Percentiles rank a stretch among this genome's conserved stretches.
Evolutionary conservation across 805 yeast species (phyloP).

Genomic region (Candida maris): DNA sequence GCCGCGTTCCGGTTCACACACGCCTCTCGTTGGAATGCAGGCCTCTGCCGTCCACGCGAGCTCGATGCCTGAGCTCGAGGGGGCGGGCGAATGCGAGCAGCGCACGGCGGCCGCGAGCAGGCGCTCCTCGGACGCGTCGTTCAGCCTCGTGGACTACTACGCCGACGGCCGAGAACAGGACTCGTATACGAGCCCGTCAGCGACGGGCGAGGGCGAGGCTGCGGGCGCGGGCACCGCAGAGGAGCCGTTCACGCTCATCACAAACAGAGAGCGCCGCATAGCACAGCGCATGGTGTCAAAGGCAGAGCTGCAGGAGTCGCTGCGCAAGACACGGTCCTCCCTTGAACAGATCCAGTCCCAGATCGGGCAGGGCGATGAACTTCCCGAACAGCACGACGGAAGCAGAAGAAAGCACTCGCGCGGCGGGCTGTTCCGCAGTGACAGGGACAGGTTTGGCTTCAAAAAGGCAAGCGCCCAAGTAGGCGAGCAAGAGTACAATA

Average conservation of each 20-base stretch:
- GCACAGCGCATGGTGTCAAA: not conserved
- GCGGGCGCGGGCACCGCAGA: slow-evolving; percentile 1
- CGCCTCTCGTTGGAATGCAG: no score
- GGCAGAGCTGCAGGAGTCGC: slow-evolving; percentile 12
- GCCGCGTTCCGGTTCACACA: no score
- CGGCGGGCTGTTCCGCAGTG: slow-evolving; percentile 22
- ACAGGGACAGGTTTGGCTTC: slow-evolving; percentile 83
- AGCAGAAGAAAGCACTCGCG: slow-evolving; percentile 4
- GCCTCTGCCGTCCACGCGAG: no score
- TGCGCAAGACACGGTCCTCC: slow-evolving; percentile 22
- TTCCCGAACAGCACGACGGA: not conserved
- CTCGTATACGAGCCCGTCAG: no score
- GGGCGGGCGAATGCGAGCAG: no score
- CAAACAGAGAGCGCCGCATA: not conserved
- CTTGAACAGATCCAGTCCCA: slow-evolving; percentile 20
- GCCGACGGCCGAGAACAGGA: slow-evolving; percentile 1
- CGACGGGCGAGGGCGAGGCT: no score
- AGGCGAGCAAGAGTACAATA: slow-evolving; percentile 54
- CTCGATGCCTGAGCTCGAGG: no score
- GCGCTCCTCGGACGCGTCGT: slow-evolving; percentile 6
- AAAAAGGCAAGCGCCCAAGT: slow-evolving; percentile 58
- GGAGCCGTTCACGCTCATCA: slow-evolving; percentile 13
- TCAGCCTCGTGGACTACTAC: slow-evolving; percentile 11
- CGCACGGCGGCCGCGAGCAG: no score
- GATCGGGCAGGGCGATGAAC: slow-evolving; percentile 21